Percentiles rank a stretch among this genome's conserved stretches.
phyloP scores from a whole-genome alignment of 2,329 filamentous ascomycete genomes.

The Ophiocordyceps camponoti-floridani region DNA sequence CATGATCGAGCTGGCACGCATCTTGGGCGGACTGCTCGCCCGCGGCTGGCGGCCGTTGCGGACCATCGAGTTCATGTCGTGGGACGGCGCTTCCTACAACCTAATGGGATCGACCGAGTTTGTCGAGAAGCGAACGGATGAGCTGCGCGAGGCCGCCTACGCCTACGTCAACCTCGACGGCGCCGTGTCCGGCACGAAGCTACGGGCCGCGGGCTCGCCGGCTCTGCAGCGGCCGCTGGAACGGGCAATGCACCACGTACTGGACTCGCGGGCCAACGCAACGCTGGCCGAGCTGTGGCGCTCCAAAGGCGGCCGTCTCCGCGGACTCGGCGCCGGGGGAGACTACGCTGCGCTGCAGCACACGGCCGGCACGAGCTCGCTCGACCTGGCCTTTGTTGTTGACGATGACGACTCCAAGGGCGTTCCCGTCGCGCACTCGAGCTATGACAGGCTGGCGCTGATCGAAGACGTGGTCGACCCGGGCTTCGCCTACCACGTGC shows the following conservation, averaged over 20 bases:
- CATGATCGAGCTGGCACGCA: constrained; percentile 72
- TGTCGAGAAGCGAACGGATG: constrained; percentile 68
- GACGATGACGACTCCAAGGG: constrained; percentile 25
- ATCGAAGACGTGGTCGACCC: constrained; percentile 69
- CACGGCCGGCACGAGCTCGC: constrained; percentile 71
- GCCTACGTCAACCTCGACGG: constrained; percentile 87
- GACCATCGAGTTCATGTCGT: constrained; percentile 93
- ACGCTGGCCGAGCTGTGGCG: constrained; percentile 66
- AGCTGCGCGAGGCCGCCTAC: constrained; percentile 54
- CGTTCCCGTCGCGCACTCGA: constrained; percentile 55
- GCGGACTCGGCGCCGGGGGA: constrained; percentile 53
- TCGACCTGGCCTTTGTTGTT: constrained; percentile 68
- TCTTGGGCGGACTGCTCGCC: constrained; percentile 61
- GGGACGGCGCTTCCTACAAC: constrained; percentile 91
- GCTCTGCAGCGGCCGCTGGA: constrained; percentile 56
- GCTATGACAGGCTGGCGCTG: constrained; percentile 82
- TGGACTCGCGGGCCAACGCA: constrained; percentile 52
- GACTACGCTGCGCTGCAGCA: constrained; percentile 87
- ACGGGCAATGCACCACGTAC: constrained; percentile 55
- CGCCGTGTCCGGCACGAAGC: constrained; percentile 56
- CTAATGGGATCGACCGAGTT: constrained; percentile 86
- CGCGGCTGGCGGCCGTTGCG: constrained; percentile 80
- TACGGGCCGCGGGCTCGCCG: constrained; percentile 67
- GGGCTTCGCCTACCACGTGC: constrained; percentile 60
- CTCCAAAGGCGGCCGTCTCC: constrained; percentile 38